These are phyloP conservation scores for Endothia cerciana DNA, from an alignment of 2,329 filamentous ascomycete species.

Conservation along the genomic window DNA sequence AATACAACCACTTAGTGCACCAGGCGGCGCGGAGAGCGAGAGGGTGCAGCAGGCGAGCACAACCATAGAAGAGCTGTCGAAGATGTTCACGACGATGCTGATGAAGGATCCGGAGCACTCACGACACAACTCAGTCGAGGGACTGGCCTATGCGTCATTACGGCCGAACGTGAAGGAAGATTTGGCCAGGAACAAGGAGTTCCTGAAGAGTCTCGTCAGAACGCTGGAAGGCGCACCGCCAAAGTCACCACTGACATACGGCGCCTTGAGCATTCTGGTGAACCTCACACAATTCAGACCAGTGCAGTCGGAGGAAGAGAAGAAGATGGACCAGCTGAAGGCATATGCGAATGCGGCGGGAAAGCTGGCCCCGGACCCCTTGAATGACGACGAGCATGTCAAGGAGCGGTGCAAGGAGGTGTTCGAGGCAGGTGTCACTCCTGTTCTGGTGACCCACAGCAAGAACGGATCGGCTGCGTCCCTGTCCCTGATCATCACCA, in stretches of 20 bases:
- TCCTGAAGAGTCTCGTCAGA: slow-evolving; percentile 72
- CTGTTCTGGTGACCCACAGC: slow-evolving; percentile 75
- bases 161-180: slow-evolving; percentile 84
- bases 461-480: slow-evolving; percentile 74
- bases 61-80: slow-evolving; percentile 67
- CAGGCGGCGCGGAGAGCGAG: slow-evolving; percentile 42
- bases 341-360: slow-evolving; percentile 89
- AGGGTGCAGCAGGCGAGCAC: slow-evolving; percentile 59
- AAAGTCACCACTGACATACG: slow-evolving; percentile 77
- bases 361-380: slow-evolving; percentile 62
- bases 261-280: slow-evolving; percentile 80
- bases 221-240: slow-evolving; percentile 61
- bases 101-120: slow-evolving; percentile 59
- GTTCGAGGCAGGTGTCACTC: slow-evolving; percentile 77
- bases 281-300: slow-evolving; percentile 86
- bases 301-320: slow-evolving; percentile 82
- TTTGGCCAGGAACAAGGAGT: slow-evolving; percentile 67
- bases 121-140: slow-evolving; percentile 79
- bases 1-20: slow-evolving; percentile 50
- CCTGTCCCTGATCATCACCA: slow-evolving; percentile 72
- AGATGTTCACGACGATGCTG: slow-evolving; percentile 69
- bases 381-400: slow-evolving; percentile 79
- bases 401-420: slow-evolving; percentile 74
- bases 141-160: slow-evolving; percentile 87
- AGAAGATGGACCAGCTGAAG: slow-evolving; percentile 88